These are phyloP conservation scores for Stentor roeselii DNA, from an alignment of 73 alveolate species.

Conservation along the genomic window DNA sequence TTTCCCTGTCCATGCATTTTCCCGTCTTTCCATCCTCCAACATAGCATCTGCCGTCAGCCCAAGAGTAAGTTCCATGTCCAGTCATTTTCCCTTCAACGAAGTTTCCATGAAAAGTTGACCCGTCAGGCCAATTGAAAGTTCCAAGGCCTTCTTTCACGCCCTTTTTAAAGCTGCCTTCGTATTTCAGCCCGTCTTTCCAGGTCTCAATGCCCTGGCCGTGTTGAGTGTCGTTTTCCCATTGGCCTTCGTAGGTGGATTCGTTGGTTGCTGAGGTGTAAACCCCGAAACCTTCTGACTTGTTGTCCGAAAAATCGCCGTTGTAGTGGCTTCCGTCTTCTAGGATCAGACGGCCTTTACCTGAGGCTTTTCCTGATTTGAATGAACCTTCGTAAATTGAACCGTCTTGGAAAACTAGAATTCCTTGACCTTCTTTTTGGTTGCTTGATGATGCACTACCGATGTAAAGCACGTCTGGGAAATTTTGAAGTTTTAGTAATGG, in stretches of 20 bases:
- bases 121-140: constrained; percentile 48
- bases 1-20: constrained; percentile 51
- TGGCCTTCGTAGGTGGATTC: constrained; percentile 56
- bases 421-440: neutral
- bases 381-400: neutral
- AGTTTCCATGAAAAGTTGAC: constrained; percentile 43
- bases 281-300: constrained; percentile 38
- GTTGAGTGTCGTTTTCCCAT: constrained; percentile 46
- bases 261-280: constrained; percentile 25
- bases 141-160: constrained; percentile 63
- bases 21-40: constrained; percentile 41
- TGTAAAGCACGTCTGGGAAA: no score
- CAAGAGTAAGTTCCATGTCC: constrained; percentile 41
- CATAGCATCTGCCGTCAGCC: constrained; percentile 32
- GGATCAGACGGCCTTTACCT: constrained; percentile 1
- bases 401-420: neutral
- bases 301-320: constrained; percentile 46
- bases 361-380: neutral
- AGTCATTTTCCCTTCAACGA: constrained; percentile 27
- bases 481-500: no score
- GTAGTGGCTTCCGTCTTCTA: constrained; percentile 33
- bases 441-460: no score
- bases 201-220: constrained; percentile 61
- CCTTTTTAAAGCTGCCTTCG: constrained; percentile 55
- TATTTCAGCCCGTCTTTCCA: constrained; percentile 54